Percentiles rank a stretch among this genome's conserved stretches.
Evolutionary conservation across 148 eudicot species (phyloP).

Genomic region (Pouteria glomerata): DNA sequence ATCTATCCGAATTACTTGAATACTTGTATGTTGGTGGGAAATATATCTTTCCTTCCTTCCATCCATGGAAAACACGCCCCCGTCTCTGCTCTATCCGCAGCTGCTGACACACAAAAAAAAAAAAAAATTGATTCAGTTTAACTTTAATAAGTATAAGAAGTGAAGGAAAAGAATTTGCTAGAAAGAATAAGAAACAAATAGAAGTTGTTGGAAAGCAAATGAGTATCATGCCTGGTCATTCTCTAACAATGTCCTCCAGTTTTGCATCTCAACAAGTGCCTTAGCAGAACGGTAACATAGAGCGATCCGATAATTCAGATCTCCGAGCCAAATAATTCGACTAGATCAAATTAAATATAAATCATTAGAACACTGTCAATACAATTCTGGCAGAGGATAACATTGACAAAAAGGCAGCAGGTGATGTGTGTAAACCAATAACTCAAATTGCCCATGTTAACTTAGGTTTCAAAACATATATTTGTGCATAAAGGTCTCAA

Average conservation of each 20-base stretch:
- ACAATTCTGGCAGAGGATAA: neutral
- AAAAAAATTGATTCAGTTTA: neutral
- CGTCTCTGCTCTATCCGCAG: conserved; percentile 76
- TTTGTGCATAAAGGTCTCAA: neutral
- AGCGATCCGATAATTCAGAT: conserved; percentile 83
- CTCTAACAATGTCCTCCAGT: conserved; percentile 88
- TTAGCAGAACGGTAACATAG: conserved; percentile 86
- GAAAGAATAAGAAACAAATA: neutral
- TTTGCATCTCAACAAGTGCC: conserved; percentile 97
- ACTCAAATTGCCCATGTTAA: neutral
- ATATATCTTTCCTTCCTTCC: conserved; percentile 94
- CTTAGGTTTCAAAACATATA: neutral
- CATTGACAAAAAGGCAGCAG: neutral
- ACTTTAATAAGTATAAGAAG: neutral
- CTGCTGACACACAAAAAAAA: conserved; percentile 32
- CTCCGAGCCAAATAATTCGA: conserved; percentile 97
- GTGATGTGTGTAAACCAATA: neutral
- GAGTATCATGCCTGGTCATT: conserved; percentile 68
- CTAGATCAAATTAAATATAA: conserved; percentile 29
- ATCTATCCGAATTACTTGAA: conserved; percentile 86
- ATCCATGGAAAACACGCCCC: conserved; percentile 77
- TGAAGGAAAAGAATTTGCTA: neutral
- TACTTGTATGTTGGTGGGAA: conserved; percentile 98
- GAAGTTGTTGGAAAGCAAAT: neutral
- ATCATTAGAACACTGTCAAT: conserved; percentile 7